A percentile compares a stretch with the other conserved stretches of the same genome.
Evolutionary conservation across 2,329 filamentous ascomycete genomes (phyloP).

Genomic region (Corniculantispora saksenae): DNA sequence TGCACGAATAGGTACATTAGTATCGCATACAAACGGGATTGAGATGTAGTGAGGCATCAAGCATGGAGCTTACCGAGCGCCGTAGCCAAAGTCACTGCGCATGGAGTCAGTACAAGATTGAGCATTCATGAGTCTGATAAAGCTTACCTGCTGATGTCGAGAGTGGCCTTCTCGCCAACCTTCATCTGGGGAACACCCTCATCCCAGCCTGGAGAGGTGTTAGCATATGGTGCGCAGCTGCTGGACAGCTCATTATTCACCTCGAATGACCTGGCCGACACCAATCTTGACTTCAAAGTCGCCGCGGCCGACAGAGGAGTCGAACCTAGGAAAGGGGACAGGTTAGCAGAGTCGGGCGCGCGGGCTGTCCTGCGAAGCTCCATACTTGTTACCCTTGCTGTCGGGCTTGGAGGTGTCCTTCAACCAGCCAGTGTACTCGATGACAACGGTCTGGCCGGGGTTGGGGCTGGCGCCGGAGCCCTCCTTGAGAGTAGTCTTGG

Average conservation of each 20-base stretch:
- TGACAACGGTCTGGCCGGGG: conserved; percentile 72
- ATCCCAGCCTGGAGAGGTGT: conserved; percentile 66
- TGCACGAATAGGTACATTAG: conserved; percentile 37
- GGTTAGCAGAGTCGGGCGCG: conserved; percentile 19
- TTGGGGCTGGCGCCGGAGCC: conserved; percentile 66
- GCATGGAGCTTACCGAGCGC: conserved; percentile 51
- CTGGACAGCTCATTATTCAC: conserved; percentile 47
- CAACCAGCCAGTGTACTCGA: conserved; percentile 90
- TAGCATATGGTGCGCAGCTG: conserved; percentile 16
- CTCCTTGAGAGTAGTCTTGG: conserved; percentile 61
- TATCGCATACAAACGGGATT: conserved; percentile 10
- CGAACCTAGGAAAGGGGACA: conserved; percentile 65
- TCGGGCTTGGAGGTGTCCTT: conserved; percentile 64
- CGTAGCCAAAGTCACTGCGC: conserved; percentile 65
- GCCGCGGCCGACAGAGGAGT: conserved; percentile 76
- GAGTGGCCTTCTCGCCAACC: conserved; percentile 83
- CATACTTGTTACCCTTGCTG: conserved; percentile 70
- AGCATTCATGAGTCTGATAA: not conserved
- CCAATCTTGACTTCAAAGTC: conserved; percentile 81
- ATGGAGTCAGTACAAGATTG: conserved; percentile 23
- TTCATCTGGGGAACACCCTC: conserved; percentile 85
- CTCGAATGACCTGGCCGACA: conserved; percentile 80
- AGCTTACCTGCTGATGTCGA: conserved; percentile 76
- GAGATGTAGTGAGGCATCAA: not conserved
- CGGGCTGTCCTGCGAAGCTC: conserved; percentile 32